Conservation (phyloP, 331 rosid genomes). For the Telfairia occidentalis region DNA sequence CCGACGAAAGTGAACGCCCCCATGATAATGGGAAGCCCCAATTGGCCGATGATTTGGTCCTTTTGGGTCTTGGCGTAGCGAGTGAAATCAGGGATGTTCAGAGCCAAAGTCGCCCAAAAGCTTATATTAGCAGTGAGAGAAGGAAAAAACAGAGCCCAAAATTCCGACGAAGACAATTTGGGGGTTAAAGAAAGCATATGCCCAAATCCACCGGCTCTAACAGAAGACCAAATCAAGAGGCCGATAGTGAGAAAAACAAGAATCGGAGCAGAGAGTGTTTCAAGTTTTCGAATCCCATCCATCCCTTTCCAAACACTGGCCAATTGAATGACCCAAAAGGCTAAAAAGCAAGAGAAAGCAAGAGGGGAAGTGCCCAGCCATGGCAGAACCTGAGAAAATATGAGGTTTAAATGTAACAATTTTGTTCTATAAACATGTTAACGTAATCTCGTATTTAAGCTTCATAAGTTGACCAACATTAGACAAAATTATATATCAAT, state of each 20-base stretch:
- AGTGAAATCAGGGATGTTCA: constrained; percentile 77
- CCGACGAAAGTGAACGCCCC: constrained; percentile 83
- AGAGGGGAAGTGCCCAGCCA: constrained; percentile 82
- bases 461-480: no score
- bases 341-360: constrained; percentile 52
- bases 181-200: constrained; percentile 70
- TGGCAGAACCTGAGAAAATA: constrained; percentile 26
- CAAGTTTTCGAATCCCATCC: constrained; percentile 70
- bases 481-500: no score
- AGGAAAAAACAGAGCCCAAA: constrained; percentile 64
- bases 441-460: no score
- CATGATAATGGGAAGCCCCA: constrained; percentile 74
- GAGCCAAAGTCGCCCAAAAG: constrained; percentile 70
- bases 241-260: constrained; percentile 42
- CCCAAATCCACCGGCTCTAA: constrained; percentile 52
- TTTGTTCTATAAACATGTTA: no score
- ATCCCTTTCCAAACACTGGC: constrained; percentile 63
- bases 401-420: no score
- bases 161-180: constrained; percentile 37
- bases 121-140: constrained; percentile 72
- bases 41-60: constrained; percentile 67
- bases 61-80: constrained; percentile 55
- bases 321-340: constrained; percentile 55
- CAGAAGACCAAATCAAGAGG: constrained; percentile 56
- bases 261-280: constrained; percentile 72